Evolutionary conservation across 2,329 filamentous ascomycete genomes (phyloP), one percentile per base, ranked within the genome.

Genomic region (Tolypocladium guangdongense): DNA sequence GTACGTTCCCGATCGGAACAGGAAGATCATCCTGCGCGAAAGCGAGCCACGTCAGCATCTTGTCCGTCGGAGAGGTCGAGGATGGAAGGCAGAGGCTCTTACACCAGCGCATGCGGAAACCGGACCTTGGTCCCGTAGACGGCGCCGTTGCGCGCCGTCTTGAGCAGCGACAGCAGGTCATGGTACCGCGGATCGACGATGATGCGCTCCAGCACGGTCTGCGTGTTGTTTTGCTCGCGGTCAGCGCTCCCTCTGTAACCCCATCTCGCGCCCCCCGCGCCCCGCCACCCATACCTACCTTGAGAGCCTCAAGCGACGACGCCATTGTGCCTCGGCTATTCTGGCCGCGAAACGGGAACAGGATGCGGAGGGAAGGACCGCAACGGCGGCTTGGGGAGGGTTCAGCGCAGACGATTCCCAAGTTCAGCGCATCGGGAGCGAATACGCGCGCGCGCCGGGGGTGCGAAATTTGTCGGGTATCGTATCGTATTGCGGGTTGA

Each of bases 111-210:
- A 74, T 99, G 93, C 59, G 93, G 93, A 74, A 99, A 97, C 59
- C 93, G 91, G 71, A 99, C 90, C 81, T 97, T 97, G 63, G 88
- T 84, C 56, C 93, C 93, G 73, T 99, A 99, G 58, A 99, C 90
- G 60, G 91, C 85, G 69, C 93, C 93, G 83, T 97, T 99, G 72
- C 93, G 90, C 60, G 93, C 87, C 64, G 84, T 90, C 80, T 99
- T 99, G 69, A 96, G 69, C 60, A 99, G 78, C 54, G 88, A 83
- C 57, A 99, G 81, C 53, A 90, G 69, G 63, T 93, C 89, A 64
- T 93, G 89, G 73, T 96, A 88, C 60, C 83, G 79, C 7, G 91
- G 90, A 68, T 97, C 84, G 57, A 93, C 81, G 60, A 91, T 77
- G 54, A 96, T 78, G 61, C 80, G 79, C 74, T 95, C 90, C 62